Conservation (phyloP, 179 eudicot species). For the Spinacia oleracea region DNA sequence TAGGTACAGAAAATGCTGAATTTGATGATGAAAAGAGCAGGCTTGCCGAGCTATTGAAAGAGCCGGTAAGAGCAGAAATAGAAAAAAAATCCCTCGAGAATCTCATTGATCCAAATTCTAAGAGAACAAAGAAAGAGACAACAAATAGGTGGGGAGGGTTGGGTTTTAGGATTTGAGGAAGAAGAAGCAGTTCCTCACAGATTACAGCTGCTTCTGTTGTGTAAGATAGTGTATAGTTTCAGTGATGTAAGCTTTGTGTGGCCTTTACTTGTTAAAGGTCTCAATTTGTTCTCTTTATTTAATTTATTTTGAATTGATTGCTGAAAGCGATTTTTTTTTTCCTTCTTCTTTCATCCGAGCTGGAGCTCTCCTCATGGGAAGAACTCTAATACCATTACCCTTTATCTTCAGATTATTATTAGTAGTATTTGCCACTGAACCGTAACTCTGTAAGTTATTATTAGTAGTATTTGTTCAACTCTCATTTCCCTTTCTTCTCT, state of each 20-base stretch:
- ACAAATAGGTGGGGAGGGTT: slow-evolving; percentile 84
- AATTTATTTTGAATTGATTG: slow-evolving; percentile 44
- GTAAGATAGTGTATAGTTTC: slow-evolving; percentile 55
- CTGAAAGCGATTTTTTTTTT: slow-evolving; percentile 45
- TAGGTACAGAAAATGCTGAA: slow-evolving; percentile 94
- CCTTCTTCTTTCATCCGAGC: slow-evolving; percentile 9
- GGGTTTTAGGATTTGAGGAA: slow-evolving; percentile 67
- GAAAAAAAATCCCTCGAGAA: slow-evolving; percentile 89
- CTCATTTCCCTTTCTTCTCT: no score
- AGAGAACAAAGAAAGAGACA: slow-evolving; percentile 87
- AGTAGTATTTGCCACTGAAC: neutral
- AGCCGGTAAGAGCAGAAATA: slow-evolving; percentile 85
- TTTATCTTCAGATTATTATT: neutral
- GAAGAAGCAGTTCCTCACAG: slow-evolving; percentile 5
- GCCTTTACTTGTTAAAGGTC: slow-evolving; percentile 9
- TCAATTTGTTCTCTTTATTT: slow-evolving; percentile 13
- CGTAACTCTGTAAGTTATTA: slow-evolving; percentile 11
- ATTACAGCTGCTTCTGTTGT: slow-evolving; percentile 26
- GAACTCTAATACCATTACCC: slow-evolving; percentile 12
- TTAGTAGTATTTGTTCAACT: no score
- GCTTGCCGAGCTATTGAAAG: slow-evolving; percentile 89
- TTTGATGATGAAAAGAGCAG: slow-evolving; percentile 95
- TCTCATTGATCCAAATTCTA: slow-evolving; percentile 88
- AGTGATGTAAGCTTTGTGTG: slow-evolving; percentile 40
- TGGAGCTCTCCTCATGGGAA: slow-evolving; percentile 7